Conservation (phyloP, 495 filamentous ascomycete species). For the Penicillium pancosmium region DNA sequence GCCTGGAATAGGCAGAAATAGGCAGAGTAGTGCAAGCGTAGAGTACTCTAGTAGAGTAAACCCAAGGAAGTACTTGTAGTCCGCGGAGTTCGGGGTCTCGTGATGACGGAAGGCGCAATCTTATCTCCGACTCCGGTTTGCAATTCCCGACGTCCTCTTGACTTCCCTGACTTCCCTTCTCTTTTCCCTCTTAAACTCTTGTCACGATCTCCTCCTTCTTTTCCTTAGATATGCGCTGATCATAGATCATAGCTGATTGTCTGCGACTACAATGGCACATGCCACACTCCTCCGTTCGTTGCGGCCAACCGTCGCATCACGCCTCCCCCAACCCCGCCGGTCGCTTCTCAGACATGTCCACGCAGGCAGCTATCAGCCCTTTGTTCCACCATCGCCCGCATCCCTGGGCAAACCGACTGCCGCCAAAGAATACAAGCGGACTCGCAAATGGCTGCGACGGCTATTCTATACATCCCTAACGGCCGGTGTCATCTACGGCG, state of each 20-base stretch:
- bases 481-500: slow-evolving; percentile 60
- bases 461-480: slow-evolving; percentile 64
- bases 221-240: background rate
- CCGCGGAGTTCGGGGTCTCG: too few relatives aligned
- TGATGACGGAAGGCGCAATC: background rate
- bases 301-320: slow-evolving; percentile 22
- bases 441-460: slow-evolving; percentile 74
- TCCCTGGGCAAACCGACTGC: slow-evolving; percentile 75
- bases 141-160: background rate
- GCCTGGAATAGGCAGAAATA: too few relatives aligned
- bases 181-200: background rate
- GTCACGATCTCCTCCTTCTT: background rate
- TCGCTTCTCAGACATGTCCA: slow-evolving; percentile 27
- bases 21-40: too few relatives aligned
- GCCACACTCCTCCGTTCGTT: slow-evolving; percentile 32
- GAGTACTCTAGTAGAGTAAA: too few relatives aligned
- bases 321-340: slow-evolving; percentile 11
- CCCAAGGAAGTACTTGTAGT: too few relatives aligned
- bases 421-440: slow-evolving; percentile 64
- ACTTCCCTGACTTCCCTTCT: background rate
- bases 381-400: slow-evolving; percentile 77
- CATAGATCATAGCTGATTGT: slow-evolving; percentile 20
- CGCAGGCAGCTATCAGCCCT: slow-evolving; percentile 60
- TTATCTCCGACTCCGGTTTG: slow-evolving; percentile 4
- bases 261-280: slow-evolving; percentile 26